Evolutionary conservation across 192 early-diverging fungal species (phyloP).

Genomic region (Umbelopsis sp.): DNA sequence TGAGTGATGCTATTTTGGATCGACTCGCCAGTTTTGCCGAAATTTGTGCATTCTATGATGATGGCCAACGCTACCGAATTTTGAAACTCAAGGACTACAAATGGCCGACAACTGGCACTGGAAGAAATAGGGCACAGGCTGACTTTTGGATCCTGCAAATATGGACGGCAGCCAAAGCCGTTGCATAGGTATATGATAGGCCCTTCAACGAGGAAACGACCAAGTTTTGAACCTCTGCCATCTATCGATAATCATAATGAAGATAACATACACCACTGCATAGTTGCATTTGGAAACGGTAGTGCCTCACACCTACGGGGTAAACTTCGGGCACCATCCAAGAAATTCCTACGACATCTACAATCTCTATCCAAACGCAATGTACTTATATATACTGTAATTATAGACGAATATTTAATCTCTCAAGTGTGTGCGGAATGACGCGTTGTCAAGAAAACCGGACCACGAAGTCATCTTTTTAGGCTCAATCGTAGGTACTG

Average conservation of each 20-base stretch:
- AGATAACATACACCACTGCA: background rate
- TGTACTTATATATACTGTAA: background rate
- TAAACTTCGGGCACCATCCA: background rate
- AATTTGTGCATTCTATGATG: background rate
- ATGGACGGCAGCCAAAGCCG: background rate
- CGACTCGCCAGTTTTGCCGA: background rate
- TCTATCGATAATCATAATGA: background rate
- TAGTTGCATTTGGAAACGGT: background rate
- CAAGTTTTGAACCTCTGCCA: background rate
- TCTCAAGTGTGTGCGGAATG: background rate
- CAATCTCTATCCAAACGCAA: background rate
- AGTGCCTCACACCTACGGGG: background rate
- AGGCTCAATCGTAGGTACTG: background rate
- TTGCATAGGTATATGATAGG: background rate
- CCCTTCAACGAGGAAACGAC: background rate
- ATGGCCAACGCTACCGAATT: background rate
- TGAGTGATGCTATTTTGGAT: background rate
- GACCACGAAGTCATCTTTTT: background rate
- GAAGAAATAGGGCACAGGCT: background rate
- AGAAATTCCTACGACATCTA: background rate
- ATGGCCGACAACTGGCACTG: background rate
- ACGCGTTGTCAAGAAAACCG: background rate
- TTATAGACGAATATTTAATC: constrained; percentile 3
- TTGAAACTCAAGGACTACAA: background rate
- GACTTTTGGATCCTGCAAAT: background rate